phyloP scores from a whole-genome alignment of 306 rosid genomes.

The Cucumis cinereus region DNA sequence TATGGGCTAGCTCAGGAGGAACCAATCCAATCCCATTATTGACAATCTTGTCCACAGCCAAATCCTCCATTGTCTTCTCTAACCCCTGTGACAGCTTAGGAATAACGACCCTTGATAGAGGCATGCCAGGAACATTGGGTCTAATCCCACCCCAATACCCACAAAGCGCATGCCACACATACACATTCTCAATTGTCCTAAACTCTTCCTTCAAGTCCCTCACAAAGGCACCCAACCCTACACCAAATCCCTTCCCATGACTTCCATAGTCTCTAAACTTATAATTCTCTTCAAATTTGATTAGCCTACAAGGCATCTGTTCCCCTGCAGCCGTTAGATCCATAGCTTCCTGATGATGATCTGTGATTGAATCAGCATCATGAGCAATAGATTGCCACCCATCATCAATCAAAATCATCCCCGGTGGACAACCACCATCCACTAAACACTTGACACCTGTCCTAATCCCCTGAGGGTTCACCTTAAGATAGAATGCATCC shows the following conservation, averaged over 20 bases:
- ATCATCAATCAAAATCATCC: constrained; percentile 47
- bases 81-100: constrained; percentile 29
- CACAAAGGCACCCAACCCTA: constrained; percentile 45
- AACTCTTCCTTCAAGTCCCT: constrained; percentile 57
- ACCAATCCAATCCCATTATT: constrained; percentile 48
- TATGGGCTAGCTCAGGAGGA: constrained; percentile 26
- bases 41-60: constrained; percentile 46
- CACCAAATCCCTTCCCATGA: neutral
- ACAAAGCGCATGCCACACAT: constrained; percentile 67
- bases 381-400: constrained; percentile 57
- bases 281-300: constrained; percentile 36
- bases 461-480: constrained; percentile 37
- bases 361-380: constrained; percentile 23
- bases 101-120: constrained; percentile 23
- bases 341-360: constrained; percentile 17
- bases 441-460: constrained; percentile 37
- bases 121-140: constrained; percentile 30
- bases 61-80: constrained; percentile 40
- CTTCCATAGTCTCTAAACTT: constrained; percentile 32
- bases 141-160: constrained; percentile 75
- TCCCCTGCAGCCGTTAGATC: constrained; percentile 30
- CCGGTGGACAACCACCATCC: constrained; percentile 62
- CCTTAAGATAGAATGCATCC: constrained; percentile 70
- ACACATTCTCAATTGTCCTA: constrained; percentile 33
- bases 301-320: constrained; percentile 44